Percentiles rank a stretch among this genome's conserved stretches.
phyloP scores from a whole-genome alignment of 192 early-diverging fungal species.

The Dispira parvispora region DNA sequence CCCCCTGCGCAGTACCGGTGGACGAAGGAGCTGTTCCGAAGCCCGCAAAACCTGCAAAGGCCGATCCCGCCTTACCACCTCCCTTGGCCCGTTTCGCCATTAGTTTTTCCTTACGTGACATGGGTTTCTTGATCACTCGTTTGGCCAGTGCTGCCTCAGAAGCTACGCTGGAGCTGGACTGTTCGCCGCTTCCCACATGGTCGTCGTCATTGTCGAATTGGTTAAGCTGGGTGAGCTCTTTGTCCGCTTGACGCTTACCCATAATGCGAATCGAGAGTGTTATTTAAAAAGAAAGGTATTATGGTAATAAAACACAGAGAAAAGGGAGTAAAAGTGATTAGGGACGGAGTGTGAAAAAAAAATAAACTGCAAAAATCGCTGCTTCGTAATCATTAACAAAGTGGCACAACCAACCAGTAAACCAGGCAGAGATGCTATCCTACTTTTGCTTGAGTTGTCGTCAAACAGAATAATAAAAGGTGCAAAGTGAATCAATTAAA shows the following conservation, averaged over 20 bases:
- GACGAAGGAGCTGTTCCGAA: conserved; percentile 14
- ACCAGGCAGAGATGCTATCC: background rate
- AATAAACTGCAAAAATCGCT: background rate
- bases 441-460: no score
- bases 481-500: no score
- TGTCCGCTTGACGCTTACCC: conserved; percentile 27
- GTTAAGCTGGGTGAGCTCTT: conserved; percentile 29
- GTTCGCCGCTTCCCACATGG: background rate
- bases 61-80: background rate
- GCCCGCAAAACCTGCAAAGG: conserved; percentile 18
- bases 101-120: background rate
- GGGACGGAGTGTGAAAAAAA: background rate
- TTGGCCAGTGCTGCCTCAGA: background rate
- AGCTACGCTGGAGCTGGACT: background rate
- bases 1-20: background rate
- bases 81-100: background rate
- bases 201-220: conserved; percentile 25
- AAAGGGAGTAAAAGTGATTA: background rate
- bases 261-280: conserved; percentile 13
- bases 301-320: background rate
- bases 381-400: background rate
- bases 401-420: background rate
- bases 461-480: no score
- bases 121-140: background rate
- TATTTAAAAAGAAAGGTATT: background rate